Conservation (phyloP, 495 filamentous ascomycete genomes). For the Corynascus novoguineensis region DNA sequence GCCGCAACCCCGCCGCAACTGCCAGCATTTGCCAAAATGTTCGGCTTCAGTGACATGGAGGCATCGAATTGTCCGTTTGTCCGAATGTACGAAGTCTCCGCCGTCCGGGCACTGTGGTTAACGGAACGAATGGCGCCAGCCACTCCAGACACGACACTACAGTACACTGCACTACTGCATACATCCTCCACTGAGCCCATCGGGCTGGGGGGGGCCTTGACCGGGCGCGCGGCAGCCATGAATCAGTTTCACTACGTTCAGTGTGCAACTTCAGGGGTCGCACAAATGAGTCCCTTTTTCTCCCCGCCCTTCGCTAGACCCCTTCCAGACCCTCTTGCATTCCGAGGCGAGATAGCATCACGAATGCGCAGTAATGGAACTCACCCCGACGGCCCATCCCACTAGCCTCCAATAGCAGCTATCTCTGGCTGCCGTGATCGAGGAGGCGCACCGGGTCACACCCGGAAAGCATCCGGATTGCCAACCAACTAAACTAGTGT, state of each 20-base stretch:
- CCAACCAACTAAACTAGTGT: no score
- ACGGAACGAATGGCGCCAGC: no score
- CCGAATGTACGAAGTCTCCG: no score
- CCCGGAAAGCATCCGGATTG: background rate
- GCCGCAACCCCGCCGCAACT: no score
- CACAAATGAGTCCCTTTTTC: background rate
- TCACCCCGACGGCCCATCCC: background rate
- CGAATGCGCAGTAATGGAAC: background rate
- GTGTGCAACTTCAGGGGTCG: background rate
- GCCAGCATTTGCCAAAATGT: background rate
- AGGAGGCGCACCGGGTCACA: background rate
- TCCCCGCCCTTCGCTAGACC: slow-evolving; percentile 7
- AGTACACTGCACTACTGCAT: no score
- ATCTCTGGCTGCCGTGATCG: background rate
- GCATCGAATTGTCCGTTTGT: no score
- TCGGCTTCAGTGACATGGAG: no score
- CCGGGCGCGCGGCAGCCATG: background rate
- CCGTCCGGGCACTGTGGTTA: no score
- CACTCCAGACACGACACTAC: no score
- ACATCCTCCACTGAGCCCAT: no score
- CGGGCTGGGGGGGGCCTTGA: background rate
- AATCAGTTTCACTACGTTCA: no score
- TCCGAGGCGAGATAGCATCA: background rate
- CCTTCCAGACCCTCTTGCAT: background rate
- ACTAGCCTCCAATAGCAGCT: background rate